Base-by-base conservation (phyloP, 2,329 filamentous ascomycete genomes). In the Nakataea oryzae region DNA sequence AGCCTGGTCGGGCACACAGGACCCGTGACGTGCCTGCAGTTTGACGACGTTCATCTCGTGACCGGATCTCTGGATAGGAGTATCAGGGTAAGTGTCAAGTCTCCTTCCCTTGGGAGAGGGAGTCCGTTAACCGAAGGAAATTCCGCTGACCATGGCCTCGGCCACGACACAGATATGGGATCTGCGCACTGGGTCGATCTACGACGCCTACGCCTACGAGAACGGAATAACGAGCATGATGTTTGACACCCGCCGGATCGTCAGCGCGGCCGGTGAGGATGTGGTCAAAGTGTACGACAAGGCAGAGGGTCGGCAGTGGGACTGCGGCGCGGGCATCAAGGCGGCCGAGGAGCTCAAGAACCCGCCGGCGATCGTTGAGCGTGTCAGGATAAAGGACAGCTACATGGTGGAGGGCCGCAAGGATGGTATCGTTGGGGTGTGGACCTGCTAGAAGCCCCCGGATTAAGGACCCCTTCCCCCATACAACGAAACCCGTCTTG, bases 201-300 rank as follows among this genome's bases (percentile, higher is more conserved):
- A 89, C 73, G 95, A 99, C 73, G 95, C 93, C 24, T 99, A 93
- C 74, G 95, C 93, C 27, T 99, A 97, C 76, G 93, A 97, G 71
- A 83, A 90, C 70, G 86, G 93, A 0, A 85, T 99, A 63, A 96
- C 92, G 34, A 91, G 88, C 79, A 96, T 97, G 92, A 96, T 96
- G 88, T 99, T 99, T 73, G 95, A 99, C 74, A 78, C 85, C 17
- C 87, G 93, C 61, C 86, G 93, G 60, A 99, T 99, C 67, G 92
- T 95, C 41, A 86, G 89, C 61, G 93, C 95, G 2, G 92, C 92
- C 0, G 90, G 93, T 55, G 95, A 97, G 74, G 87, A 92, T 70
- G 91, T 97, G 28, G 93, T 95, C 68, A 99, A 99, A 77, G 89
- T 99, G 64, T 99, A 97, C 77, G 95, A 99, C 78, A 97, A 97